Evolutionary conservation across 441 rosid genomes (phyloP), one percentile per base, ranked within the genome.

Genomic region (Gossypium laxum): DNA sequence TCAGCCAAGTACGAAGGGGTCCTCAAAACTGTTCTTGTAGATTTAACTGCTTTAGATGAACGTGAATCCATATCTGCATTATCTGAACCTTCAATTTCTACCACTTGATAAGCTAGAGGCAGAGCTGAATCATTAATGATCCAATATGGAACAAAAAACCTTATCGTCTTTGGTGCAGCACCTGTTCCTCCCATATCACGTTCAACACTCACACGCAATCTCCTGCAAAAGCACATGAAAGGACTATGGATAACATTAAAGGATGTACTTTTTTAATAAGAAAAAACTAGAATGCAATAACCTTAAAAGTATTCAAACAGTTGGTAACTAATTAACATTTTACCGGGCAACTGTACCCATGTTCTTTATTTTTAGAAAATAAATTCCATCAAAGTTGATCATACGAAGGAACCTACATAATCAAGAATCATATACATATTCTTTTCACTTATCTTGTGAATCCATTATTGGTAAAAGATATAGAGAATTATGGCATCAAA

Each of bases 111-210:
- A 66, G 86, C 89, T 74, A 96, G 80, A 78, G 92, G 86, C 70
- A 96, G 69, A 81, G 82, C 82, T 19, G 98, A 88, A 81, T 89
- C 90, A 76, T 96, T 96, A 72, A 82, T 80, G 73, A 96, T 93
- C 97, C 99, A 96, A 82, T 93, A 96, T 52, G 97, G 99, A 70
- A 93, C 96, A 77, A 91, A 96, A 63, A 93, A 85, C 82, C 94
- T 88, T 73, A 96, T 86, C 18, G 87, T 85, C 76, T 91, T 96
- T 17, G 96, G 96, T 52, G 96, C 97, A 17, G 89, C 87, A 70
- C 79, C 82, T 71, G 88, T 91, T 81, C 88, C 98, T 77, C 98
- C 99, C 79, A 93, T 84, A 88, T 96, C 98, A 69, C 86, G 82
- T 78, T 96, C 99, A 74, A 96, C 81, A 75, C 89, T 96, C 63